A percentile compares a stretch with the other conserved stretches of the same genome.
phyloP scores from a whole-genome alignment of 495 filamentous ascomycete species.

The Penicilliopsis zonata region DNA sequence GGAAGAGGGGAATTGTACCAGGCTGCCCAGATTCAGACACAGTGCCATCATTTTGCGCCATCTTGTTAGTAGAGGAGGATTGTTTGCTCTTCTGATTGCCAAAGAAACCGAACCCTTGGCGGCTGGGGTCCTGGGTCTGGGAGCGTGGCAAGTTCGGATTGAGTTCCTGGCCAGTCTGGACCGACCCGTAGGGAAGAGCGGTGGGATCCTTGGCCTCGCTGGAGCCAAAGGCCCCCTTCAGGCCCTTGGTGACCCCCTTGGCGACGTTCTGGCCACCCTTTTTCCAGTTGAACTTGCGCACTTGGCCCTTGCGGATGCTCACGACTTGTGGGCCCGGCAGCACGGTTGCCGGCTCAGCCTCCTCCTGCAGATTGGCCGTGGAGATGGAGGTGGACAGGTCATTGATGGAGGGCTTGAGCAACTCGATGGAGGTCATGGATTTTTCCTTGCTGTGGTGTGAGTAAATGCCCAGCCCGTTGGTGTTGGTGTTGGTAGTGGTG shows the following conservation, averaged over 20 bases:
- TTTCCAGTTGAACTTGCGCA: conserved; percentile 98
- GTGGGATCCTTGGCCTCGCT: conserved; percentile 38
- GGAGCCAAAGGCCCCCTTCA: conserved; percentile 67
- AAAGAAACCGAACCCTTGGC: conserved; percentile 70
- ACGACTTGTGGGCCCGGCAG: conserved; percentile 76
- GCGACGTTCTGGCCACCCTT: conserved; percentile 86
- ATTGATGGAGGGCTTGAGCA: conserved; percentile 33
- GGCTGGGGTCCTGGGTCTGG: conserved; percentile 39
- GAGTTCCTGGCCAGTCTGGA: conserved; percentile 20
- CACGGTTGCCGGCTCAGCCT: conserved; percentile 53
- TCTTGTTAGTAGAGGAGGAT: conserved; percentile 27
- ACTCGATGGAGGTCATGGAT: conserved; percentile 55
- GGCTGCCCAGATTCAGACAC: conserved; percentile 43
- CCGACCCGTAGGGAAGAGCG: conserved; percentile 31
- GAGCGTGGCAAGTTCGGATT: conserved; percentile 33
- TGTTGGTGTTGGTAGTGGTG: conserved; percentile 39
- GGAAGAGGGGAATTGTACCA: conserved; percentile 24
- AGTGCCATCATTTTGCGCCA: conserved; percentile 43
- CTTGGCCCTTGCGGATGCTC: conserved; percentile 82
- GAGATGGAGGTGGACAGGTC: conserved; percentile 40
- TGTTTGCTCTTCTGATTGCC: conserved; percentile 40
- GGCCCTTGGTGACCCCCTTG: conserved; percentile 85
- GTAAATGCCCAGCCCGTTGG: conserved; percentile 81
- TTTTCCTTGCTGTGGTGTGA: conserved; percentile 61
- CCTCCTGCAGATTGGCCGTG: conserved; percentile 48